Evolutionary conservation across 805 yeast species (phyloP).

Genomic region (Kluyveromyces nonfermentans): DNA sequence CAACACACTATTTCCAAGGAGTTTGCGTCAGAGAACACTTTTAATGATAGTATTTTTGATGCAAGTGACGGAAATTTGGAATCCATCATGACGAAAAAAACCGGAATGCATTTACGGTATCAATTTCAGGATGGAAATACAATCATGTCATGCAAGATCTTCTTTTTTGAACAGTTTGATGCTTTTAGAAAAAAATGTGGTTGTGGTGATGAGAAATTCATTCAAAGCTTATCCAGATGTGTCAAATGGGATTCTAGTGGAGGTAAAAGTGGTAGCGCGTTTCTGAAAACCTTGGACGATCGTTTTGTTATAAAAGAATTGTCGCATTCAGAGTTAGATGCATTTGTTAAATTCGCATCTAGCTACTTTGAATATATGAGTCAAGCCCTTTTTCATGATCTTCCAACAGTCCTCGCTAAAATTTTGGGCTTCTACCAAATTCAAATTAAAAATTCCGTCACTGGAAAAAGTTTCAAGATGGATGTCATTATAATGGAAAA

Average conservation of each 20-base stretch:
- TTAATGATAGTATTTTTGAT: background rate
- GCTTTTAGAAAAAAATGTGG: constrained; percentile 85
- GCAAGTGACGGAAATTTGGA: constrained; percentile 36
- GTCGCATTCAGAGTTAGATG: constrained; percentile 80
- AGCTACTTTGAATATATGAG: constrained; percentile 93
- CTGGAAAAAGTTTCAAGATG: constrained; percentile 72
- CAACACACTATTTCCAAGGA: constrained; percentile 1
- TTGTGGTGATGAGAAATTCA: constrained; percentile 50
- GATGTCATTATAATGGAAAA: constrained; percentile 95
- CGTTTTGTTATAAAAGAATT: constrained; percentile 83
- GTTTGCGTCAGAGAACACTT: background rate
- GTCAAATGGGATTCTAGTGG: constrained; percentile 94
- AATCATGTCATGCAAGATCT: constrained; percentile 81
- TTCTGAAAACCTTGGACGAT: constrained; percentile 85
- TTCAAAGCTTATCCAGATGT: constrained; percentile 88
- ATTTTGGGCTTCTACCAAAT: constrained; percentile 94
- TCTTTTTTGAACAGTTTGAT: constrained; percentile 93
- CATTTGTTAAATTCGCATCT: constrained; percentile 92
- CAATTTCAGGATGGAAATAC: constrained; percentile 84
- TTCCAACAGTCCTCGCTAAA: constrained; percentile 91
- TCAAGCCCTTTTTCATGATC: constrained; percentile 87
- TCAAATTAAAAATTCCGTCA: constrained; percentile 68
- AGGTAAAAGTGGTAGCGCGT: constrained; percentile 93
- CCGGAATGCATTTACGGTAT: constrained; percentile 84
- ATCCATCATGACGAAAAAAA: constrained; percentile 62